These are phyloP conservation scores for Penicillium subrubescens DNA, from an alignment of 495 filamentous ascomycete genomes.

Conservation along the genomic window DNA sequence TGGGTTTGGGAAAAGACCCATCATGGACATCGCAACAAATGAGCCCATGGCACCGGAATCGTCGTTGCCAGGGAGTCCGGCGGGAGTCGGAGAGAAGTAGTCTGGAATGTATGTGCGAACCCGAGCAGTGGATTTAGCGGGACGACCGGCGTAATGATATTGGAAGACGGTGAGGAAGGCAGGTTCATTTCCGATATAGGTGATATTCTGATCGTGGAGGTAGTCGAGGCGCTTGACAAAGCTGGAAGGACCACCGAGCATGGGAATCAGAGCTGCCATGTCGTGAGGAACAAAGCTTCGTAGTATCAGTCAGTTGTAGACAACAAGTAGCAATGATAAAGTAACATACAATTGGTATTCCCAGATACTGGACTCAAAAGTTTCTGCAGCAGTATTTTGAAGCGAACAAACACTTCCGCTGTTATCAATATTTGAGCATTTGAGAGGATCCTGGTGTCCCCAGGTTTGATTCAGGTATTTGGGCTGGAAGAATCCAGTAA, in stretches of 20 bases:
- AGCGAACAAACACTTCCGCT: conserved; percentile 64
- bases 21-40: conserved; percentile 63
- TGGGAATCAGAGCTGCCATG: conserved; percentile 60
- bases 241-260: conserved; percentile 56
- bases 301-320: conserved; percentile 6
- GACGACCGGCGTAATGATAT: conserved; percentile 71
- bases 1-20: conserved; percentile 61
- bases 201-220: conserved; percentile 56
- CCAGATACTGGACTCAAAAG: conserved; percentile 71
- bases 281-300: conserved; percentile 69
- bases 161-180: conserved; percentile 35
- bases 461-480: conserved; percentile 60
- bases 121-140: conserved; percentile 54
- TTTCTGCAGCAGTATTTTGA: conserved; percentile 51
- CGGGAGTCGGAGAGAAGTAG: conserved; percentile 43
- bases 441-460: conserved; percentile 58
- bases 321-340: no score
- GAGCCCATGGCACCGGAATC: conserved; percentile 64
- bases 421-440: conserved; percentile 46
- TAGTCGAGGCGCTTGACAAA: conserved; percentile 68
- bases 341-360: conserved; percentile 65
- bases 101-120: conserved; percentile 47
- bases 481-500: conserved; percentile 70
- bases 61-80: conserved; percentile 60
- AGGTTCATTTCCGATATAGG: conserved; percentile 42